Evolutionary conservation across 441 rosid species (phyloP).

Genomic region (Theobroma grandiflorum): DNA sequence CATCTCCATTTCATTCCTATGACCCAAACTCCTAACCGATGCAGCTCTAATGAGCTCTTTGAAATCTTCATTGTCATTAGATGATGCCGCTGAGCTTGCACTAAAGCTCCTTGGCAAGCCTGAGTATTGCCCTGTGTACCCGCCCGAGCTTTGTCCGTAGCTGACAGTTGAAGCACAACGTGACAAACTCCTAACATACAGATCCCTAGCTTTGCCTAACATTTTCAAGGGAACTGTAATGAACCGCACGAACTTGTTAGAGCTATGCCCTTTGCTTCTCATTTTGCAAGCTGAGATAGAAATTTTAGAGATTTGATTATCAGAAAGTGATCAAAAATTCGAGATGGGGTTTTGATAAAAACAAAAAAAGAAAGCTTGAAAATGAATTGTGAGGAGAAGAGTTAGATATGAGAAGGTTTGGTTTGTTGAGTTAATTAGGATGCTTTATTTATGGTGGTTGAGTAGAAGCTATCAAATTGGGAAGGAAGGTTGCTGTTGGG

Average conservation of each 20-base stretch:
- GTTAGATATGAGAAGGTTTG: not conserved
- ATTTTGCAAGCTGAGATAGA: slow-evolving; percentile 30
- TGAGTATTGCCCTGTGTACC: slow-evolving; percentile 32
- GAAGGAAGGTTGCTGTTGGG: not conserved
- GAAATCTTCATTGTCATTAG: slow-evolving; percentile 55
- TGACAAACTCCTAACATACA: slow-evolving; percentile 75
- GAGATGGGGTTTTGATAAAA: not conserved
- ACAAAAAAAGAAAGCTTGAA: not conserved
- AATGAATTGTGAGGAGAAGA: too few species aligned
- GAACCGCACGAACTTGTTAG: slow-evolving; percentile 56
- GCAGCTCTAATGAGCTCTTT: slow-evolving; percentile 80
- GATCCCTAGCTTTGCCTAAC: slow-evolving; percentile 68
- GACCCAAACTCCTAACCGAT: slow-evolving; percentile 65
- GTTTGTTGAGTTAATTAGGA: not conserved
- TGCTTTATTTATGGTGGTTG: slow-evolving; percentile 7
- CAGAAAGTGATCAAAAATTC: not conserved
- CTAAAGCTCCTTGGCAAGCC: slow-evolving; percentile 73
- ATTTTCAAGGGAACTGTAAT: slow-evolving; percentile 57
- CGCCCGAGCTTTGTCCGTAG: slow-evolving; percentile 28
- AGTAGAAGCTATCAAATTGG: not conserved
- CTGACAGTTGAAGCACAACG: slow-evolving; percentile 50
- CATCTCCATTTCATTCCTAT: slow-evolving; percentile 58
- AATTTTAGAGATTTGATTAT: not conserved
- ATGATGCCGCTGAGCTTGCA: slow-evolving; percentile 41
- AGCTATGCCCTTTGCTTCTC: slow-evolving; percentile 45